These are phyloP conservation scores for Saccharomyces hybrid DNA, from an alignment of 1,139 yeast genomes.

Conservation along the genomic window DNA sequence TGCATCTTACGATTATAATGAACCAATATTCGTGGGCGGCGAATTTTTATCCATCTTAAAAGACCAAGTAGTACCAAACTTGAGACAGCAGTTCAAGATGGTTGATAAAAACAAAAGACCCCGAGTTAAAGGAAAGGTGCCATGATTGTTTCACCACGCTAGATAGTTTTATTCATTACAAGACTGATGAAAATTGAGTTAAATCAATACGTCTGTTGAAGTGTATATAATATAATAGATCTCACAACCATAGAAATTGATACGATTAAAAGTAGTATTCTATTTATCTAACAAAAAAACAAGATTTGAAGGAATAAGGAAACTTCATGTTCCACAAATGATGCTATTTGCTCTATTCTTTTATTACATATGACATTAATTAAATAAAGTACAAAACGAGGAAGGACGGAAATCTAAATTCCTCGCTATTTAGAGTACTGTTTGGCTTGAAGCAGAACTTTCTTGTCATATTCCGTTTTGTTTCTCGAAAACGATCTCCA, in stretches of 20 bases:
- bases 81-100: constrained; percentile 44
- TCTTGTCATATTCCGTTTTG: constrained; percentile 59
- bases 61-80: constrained; percentile 38
- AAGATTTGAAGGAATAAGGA: not conserved
- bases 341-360: not conserved
- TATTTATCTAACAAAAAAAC: not conserved
- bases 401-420: not conserved
- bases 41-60: constrained; percentile 42
- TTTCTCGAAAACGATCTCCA: constrained; percentile 77
- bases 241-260: not conserved
- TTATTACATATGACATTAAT: not conserved
- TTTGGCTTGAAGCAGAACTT: constrained; percentile 75
- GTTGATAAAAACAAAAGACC: constrained; percentile 62
- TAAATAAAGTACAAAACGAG: not conserved
- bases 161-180: constrained; percentile 71
- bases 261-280: not conserved
- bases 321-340: not conserved
- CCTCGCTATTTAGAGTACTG: constrained; percentile 44
- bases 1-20: constrained; percentile 55
- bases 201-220: not conserved
- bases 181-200: constrained; percentile 36
- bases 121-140: constrained; percentile 52
- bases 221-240: constrained; percentile 1
- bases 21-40: constrained; percentile 54
- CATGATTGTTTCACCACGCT: constrained; percentile 64